Evolutionary conservation across 495 filamentous ascomycete species (phyloP).

Genomic region (Massariosphaeria phaeospora): DNA sequence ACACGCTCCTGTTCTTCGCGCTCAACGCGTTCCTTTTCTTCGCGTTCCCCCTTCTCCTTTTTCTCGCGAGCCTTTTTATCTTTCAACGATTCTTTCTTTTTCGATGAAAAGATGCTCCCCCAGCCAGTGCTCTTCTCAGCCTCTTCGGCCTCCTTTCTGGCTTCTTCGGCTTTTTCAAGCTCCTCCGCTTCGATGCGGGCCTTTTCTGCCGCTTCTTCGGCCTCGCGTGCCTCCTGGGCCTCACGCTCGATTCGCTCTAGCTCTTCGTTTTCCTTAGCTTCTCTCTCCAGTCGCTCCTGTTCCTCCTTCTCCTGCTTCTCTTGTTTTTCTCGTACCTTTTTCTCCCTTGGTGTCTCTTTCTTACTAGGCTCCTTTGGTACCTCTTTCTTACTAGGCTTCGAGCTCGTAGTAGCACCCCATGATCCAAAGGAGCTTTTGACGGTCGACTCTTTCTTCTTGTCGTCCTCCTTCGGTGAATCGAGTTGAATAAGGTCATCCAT

Average conservation of each 20-base stretch:
- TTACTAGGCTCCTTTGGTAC: too few relatives aligned
- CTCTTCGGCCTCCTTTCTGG: constrained; percentile 14
- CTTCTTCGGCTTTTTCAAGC: constrained; percentile 12
- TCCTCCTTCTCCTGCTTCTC: constrained; percentile 17
- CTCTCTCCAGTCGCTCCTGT: constrained; percentile 9
- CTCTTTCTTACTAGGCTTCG: constrained; percentile 15
- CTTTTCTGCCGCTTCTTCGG: constrained; percentile 32
- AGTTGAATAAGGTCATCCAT: constrained; percentile 14
- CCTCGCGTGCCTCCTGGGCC: constrained; percentile 23
- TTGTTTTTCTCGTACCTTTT: constrained; percentile 2
- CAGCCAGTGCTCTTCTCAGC: constrained; percentile 2
- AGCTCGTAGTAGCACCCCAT: constrained; percentile 1
- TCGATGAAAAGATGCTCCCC: not conserved
- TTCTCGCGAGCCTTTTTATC: constrained; percentile 6
- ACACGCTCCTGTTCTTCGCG: constrained; percentile 9
- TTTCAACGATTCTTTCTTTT: constrained; percentile 12
- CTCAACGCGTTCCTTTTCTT: constrained; percentile 14
- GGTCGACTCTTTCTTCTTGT: constrained; percentile 2
- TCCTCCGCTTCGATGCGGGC: constrained; percentile 15
- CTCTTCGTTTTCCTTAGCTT: constrained; percentile 11
- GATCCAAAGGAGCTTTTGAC: constrained; percentile 9
- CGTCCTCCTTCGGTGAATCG: constrained; percentile 17
- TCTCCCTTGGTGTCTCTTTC: constrained; percentile 13
- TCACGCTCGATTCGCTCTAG: constrained; percentile 12
- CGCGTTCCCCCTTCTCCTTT: constrained; percentile 15